phyloP scores from a whole-genome alignment of 2,329 filamentous ascomycete genomes.

The Teratosphaeria pseudoeucalypti region DNA sequence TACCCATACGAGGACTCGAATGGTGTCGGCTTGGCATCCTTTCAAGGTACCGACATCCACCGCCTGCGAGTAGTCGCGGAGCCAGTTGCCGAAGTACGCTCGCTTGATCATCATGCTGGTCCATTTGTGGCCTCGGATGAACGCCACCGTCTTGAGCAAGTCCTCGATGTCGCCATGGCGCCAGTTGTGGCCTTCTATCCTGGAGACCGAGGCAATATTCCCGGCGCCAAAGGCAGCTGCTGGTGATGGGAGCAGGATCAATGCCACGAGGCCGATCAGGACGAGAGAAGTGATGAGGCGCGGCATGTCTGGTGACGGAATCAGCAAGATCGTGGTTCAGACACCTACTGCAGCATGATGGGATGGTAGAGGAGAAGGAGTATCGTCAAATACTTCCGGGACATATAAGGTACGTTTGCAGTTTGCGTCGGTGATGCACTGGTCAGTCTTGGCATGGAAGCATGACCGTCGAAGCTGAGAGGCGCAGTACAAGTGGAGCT shows the following conservation, averaged over 20 bases:
- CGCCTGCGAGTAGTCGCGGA: conserved; percentile 38
- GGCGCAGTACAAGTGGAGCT: background rate
- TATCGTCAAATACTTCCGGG: background rate
- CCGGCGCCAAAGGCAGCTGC: conserved; percentile 36
- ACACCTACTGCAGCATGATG: background rate
- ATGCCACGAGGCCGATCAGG: conserved; percentile 16
- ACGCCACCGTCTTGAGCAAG: conserved; percentile 39
- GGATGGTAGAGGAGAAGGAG: background rate
- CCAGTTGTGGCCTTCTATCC: conserved; percentile 40
- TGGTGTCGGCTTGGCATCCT: conserved; percentile 43
- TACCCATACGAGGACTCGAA: conserved; percentile 45
- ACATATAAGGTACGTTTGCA: background rate
- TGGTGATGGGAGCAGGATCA: conserved; percentile 20
- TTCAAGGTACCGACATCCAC: conserved; percentile 46
- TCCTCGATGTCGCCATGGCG: conserved; percentile 45
- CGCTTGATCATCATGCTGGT: conserved; percentile 31
- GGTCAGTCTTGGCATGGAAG: background rate
- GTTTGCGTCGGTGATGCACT: background rate
- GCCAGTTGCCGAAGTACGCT: conserved; percentile 25
- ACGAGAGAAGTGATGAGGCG: conserved; percentile 10
- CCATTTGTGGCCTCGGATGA: conserved; percentile 26
- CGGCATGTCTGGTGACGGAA: background rate
- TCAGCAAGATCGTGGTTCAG: background rate
- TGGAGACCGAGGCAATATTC: conserved; percentile 35
- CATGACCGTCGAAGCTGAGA: background rate